Evolutionary conservation across 495 filamentous ascomycete genomes (phyloP).

Genomic region (Schizothecium vesticola): DNA sequence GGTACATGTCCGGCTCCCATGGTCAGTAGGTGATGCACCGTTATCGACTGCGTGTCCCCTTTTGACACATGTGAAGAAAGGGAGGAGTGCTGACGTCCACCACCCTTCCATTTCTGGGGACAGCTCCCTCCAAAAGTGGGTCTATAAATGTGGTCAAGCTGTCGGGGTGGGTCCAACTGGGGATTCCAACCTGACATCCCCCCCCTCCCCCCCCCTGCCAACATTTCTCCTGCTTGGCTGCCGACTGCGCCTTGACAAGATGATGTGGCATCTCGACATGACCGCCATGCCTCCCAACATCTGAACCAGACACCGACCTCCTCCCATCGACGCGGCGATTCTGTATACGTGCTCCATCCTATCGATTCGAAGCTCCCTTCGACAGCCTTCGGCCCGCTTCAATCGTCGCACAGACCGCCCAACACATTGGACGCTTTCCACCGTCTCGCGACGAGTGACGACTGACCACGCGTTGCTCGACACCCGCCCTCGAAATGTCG

Average conservation of each 20-base stretch:
- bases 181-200: not conserved
- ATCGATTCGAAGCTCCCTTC: not conserved
- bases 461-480: not conserved
- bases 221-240: not conserved
- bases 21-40: not conserved
- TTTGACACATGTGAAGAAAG: not conserved
- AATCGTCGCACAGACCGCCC: not conserved
- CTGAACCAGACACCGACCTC: not conserved
- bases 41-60: not conserved
- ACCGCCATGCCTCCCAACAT: not conserved
- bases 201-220: not conserved
- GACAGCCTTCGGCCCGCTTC: not conserved
- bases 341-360: not conserved
- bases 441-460: not conserved
- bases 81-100: not conserved
- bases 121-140: not conserved
- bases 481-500: constrained; percentile 34
- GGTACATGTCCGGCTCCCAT: not conserved
- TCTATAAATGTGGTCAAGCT: not conserved
- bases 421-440: not conserved
- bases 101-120: not conserved
- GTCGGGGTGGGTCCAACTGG: not conserved
- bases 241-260: not conserved
- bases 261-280: not conserved
- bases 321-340: not conserved